Evolutionary conservation across 2,329 filamentous ascomycete species (phyloP).

Genomic region (Aureobasidium sp.): DNA sequence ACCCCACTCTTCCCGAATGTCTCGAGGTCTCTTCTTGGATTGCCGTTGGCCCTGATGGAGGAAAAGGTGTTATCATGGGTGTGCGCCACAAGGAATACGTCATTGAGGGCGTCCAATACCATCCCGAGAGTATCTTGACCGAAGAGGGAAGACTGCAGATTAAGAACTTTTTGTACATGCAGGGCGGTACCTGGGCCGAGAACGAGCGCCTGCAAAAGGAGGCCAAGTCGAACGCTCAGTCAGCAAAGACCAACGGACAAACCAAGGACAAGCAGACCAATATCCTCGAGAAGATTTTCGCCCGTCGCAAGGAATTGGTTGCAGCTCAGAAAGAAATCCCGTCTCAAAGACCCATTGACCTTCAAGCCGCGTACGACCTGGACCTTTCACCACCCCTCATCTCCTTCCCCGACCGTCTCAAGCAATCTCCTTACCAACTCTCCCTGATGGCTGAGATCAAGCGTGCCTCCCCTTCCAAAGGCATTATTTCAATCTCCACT

Average conservation of each 20-base stretch:
- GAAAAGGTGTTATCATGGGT: slow-evolving; percentile 89
- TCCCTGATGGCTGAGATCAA: slow-evolving; percentile 97
- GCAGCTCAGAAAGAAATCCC: slow-evolving; percentile 76
- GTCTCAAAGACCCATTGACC: slow-evolving; percentile 72
- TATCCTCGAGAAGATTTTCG: slow-evolving; percentile 88
- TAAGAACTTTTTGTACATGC: slow-evolving; percentile 82
- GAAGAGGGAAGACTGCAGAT: slow-evolving; percentile 84
- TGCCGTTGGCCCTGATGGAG: slow-evolving; percentile 62
- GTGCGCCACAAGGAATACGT: slow-evolving; percentile 86
- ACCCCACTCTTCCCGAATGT: slow-evolving; percentile 74
- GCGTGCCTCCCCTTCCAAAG: slow-evolving; percentile 91
- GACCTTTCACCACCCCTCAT: slow-evolving; percentile 79
- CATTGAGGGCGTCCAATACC: slow-evolving; percentile 96
- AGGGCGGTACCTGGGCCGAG: slow-evolving; percentile 85
- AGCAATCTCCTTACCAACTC: slow-evolving; percentile 78
- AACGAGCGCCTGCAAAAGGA: slow-evolving; percentile 53
- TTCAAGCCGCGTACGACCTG: slow-evolving; percentile 80
- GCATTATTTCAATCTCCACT: slow-evolving; percentile 79
- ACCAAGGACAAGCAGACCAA: slow-evolving; percentile 60
- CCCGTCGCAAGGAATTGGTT: slow-evolving; percentile 67
- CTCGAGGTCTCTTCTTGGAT: slow-evolving; percentile 92
- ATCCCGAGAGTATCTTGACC: slow-evolving; percentile 94
- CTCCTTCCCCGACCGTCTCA: slow-evolving; percentile 69
- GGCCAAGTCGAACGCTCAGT: slow-evolving; percentile 28
- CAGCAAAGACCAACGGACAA: slow-evolving; percentile 23